Conservation (phyloP, 2,329 filamentous ascomycete genomes). For the Scedosporium aurantiacum region DNA sequence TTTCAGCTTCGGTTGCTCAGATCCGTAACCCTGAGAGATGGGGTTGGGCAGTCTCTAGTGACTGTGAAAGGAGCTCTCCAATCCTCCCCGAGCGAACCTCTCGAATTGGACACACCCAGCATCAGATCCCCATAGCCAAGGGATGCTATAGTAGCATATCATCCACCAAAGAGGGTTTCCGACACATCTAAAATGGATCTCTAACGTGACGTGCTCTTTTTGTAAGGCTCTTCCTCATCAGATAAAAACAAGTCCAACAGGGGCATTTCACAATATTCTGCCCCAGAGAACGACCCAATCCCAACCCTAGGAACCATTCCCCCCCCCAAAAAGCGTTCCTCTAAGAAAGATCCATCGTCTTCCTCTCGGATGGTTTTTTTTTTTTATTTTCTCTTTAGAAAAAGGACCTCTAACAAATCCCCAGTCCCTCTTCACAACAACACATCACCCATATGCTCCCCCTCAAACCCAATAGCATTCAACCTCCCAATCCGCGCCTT, state of each 20-base stretch:
- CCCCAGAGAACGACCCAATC: slow-evolving; percentile 12
- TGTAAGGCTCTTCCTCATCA: too few species aligned
- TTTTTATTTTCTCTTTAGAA: too few species aligned
- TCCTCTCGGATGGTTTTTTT: not conserved
- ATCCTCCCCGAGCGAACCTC: not conserved
- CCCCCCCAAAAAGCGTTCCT: not conserved
- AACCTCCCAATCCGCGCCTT: slow-evolving; percentile 63
- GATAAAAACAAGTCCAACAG: not conserved
- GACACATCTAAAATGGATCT: not conserved
- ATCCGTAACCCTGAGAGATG: too few species aligned
- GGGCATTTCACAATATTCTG: slow-evolving; percentile 58
- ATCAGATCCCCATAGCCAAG: not conserved
- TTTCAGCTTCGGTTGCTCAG: too few species aligned
- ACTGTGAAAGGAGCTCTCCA: too few species aligned
- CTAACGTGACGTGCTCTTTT: not conserved
- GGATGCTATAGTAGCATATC: too few species aligned
- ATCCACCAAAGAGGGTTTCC: too few species aligned
- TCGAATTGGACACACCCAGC: not conserved
- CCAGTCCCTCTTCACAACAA: slow-evolving; percentile 40
- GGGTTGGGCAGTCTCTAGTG: too few species aligned
- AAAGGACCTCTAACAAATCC: not conserved
- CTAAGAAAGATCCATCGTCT: not conserved
- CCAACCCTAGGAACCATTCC: not conserved
- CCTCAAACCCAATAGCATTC: slow-evolving; percentile 73
- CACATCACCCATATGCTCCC: slow-evolving; percentile 67